Base-by-base conservation (phyloP, 139 green algal genomes). In the Chlorella sp. region DNA sequence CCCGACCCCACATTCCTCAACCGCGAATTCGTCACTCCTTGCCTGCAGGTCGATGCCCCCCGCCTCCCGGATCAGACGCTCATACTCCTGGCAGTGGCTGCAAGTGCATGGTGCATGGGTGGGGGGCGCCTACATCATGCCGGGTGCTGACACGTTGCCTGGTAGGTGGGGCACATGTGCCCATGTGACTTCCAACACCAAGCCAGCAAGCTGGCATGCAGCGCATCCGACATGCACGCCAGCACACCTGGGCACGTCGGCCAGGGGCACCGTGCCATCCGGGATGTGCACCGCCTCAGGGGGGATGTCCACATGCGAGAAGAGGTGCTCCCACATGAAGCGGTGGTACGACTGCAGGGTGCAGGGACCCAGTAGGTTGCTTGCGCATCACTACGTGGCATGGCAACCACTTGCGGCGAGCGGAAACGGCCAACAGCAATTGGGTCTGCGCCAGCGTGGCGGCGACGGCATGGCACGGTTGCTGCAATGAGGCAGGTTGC, bases 311-410 rank as follows among this genome's bases (percentile, higher is more conserved):
- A 87, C 46, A 68, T 87, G 84, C 67, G 73, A 65, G 44, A 84
- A 87, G 16, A 87, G 67, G 65, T 87, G 84, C 73, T 81, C 73
- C 14, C 36, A 17, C 84, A 87, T 87, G 76, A 87, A 87, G 22
- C 65, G 64, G 24, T 54, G 76, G 67, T 87, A 84, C 0, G 58
- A 73, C 84, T 77, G 79, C 79, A 41, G 24, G 46, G 2, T 30
- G n/a, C 14, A 44, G 22, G 30, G 40, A 41, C 51, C 40, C 26
- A 19, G 11, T 14, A 75, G 70, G 11, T 13, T 13, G 40, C n/a
- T n/a, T n/a, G n/a, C n/a, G n/a, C n/a, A n/a, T n/a, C n/a, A n/a
- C n/a, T n/a, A n/a, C n/a, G n/a, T n/a, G n/a, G n/a, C n/a, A n/a
- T n/a, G n/a, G n/a, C n/a, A n/a, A n/a, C n/a, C n/a, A n/a, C n/a